Conservation (phyloP, 1,139 yeast genomes). For the Diutina ranongensis region DNA sequence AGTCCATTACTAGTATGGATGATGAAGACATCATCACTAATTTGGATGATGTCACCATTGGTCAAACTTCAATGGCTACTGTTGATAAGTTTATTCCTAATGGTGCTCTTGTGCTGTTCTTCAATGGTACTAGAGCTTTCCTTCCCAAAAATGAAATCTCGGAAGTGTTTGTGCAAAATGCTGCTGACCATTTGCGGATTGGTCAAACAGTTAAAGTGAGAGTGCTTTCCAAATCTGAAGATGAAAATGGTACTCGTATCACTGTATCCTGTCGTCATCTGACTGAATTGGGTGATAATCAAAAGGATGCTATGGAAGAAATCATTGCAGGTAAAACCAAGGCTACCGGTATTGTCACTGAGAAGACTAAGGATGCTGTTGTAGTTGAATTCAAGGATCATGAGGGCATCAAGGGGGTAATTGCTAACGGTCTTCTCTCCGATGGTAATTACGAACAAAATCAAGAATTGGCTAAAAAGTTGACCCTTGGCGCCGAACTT, state of each 20-base stretch:
- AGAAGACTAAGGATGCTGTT: constrained; percentile 57
- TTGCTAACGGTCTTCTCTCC: constrained; percentile 63
- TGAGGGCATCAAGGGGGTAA: constrained; percentile 46
- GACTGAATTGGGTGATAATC: constrained; percentile 36
- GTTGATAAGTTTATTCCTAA: constrained; percentile 59
- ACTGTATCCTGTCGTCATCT: constrained; percentile 68
- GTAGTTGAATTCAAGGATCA: constrained; percentile 48
- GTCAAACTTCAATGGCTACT: constrained; percentile 62
- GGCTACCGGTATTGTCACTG: constrained; percentile 52
- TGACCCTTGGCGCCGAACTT: constrained; percentile 48
- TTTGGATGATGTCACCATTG: constrained; percentile 43
- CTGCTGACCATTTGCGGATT: constrained; percentile 64
- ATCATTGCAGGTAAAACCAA: constrained; percentile 54
- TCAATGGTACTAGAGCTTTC: constrained; percentile 67
- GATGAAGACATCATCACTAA: constrained; percentile 44
- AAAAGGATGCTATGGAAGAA: constrained; percentile 34
- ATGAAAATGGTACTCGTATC: constrained; percentile 43
- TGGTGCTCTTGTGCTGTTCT: constrained; percentile 80
- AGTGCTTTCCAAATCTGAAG: constrained; percentile 37
- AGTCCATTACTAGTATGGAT: constrained; percentile 62
- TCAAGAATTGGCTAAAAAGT: constrained; percentile 47
- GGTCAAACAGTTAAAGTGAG: constrained; percentile 82
- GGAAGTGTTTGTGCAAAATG: constrained; percentile 71
- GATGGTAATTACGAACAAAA: constrained; percentile 69
- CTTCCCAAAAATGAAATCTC: constrained; percentile 83